Evolutionary conservation across 768 basidiomycete genomes (phyloP), one percentile per base, ranked within the genome.

Genomic region (Leccinum boreale): DNA sequence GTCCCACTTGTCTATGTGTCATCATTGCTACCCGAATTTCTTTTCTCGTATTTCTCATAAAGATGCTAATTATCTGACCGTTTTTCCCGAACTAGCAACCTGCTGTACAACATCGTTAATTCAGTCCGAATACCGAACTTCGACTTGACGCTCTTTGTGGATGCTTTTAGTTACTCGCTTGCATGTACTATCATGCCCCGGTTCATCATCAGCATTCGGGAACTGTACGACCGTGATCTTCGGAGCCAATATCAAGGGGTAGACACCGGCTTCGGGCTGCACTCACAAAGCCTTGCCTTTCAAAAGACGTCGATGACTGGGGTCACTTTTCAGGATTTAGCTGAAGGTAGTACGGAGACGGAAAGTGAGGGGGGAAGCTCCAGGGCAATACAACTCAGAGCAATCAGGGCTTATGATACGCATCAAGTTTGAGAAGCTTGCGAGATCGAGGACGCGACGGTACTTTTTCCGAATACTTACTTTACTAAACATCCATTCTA

Each of bases 361-460:
- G 45, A 46, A 15, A 15, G 21, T 12, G 23, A 46, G 19, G 11
- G 19, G 23, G 39, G 3, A 39, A 39, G 39, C 39, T 39, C 39
- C 9, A 39, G 39, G 39, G 39, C 8, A 39, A 39, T 39, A 39
- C 39, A n/a, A 10, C 39, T 39, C n/a, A 39, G 9, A 39, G 39
- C 9, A n/a, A 39, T 39, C 9, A 39, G n/a, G 39, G n/a, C 9
- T n/a, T n/a, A n/a, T 39, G n/a, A 39, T 39, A n/a, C 9, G 4
- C 39, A 39, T 39, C 39, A n/a, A n/a, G 39, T 39, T 39, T n/a
- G 39, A 39, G 39, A 39, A 39, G 39, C 39, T 39, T n/a, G 39
- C 39, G 39, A 39, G 4, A n/a, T 39, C 73, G 64, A 39, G 36
- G 9, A 39, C 8, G 36, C 8, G 36, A 39, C 17, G 7, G 17